phyloP scores from a whole-genome alignment of 2,329 filamentous ascomycete genomes.

The Penicillium sp. region DNA sequence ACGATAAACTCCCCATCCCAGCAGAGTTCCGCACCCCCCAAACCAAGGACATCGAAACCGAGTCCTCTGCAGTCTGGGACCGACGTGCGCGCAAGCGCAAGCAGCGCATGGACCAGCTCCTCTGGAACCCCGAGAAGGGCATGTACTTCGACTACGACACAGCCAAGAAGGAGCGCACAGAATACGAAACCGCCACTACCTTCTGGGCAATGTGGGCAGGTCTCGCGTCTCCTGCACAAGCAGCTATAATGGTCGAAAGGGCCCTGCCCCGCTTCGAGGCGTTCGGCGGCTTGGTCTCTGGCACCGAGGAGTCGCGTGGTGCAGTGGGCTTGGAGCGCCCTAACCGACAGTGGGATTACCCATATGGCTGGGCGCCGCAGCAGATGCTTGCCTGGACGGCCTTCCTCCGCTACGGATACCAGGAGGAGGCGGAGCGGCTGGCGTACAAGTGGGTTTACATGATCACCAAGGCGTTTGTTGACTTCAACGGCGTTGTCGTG shows the following conservation, averaged over 20 bases:
- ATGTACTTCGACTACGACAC: constrained; percentile 99
- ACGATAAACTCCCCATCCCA: constrained; percentile 77
- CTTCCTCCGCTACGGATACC: constrained; percentile 84
- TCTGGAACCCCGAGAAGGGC: constrained; percentile 87
- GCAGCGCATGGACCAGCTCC: constrained; percentile 81
- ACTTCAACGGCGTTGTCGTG: constrained; percentile 96
- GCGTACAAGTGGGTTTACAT: constrained; percentile 98
- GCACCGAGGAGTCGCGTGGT: constrained; percentile 85
- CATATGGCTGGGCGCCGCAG: constrained; percentile 97
- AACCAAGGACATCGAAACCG: constrained; percentile 65
- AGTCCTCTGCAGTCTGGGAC: constrained; percentile 87
- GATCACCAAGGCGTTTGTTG: constrained; percentile 97
- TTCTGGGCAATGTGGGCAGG: constrained; percentile 99
- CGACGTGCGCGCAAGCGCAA: constrained; percentile 81
- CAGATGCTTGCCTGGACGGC: constrained; percentile 98
- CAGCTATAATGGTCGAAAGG: constrained; percentile 74
- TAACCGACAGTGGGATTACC: constrained; percentile 97
- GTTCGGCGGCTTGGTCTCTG: constrained; percentile 81
- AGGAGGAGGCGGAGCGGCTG: constrained; percentile 81
- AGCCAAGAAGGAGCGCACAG: constrained; percentile 71
- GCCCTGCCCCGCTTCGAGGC: constrained; percentile 86
- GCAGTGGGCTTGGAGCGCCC: constrained; percentile 74
- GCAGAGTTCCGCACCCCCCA: constrained; percentile 72
- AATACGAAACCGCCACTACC: constrained; percentile 87
- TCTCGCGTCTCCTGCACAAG: constrained; percentile 79